Conservation (phyloP, 2,329 filamentous ascomycete genomes). For the Graphilbum sp. region DNA sequence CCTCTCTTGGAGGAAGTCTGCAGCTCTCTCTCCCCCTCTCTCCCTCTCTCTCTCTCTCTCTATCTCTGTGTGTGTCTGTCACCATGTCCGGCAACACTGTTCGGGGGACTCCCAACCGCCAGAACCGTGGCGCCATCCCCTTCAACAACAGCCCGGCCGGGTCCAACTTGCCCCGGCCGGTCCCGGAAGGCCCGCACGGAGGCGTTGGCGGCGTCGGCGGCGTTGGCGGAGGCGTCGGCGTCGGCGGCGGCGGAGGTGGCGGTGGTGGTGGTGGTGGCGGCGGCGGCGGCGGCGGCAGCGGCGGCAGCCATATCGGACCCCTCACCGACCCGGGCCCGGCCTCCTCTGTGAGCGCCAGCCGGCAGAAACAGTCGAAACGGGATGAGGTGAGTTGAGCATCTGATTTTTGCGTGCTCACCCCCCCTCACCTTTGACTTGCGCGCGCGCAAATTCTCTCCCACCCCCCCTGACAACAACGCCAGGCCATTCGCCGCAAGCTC, state of each 20-base stretch:
- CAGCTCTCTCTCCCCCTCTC: not conserved
- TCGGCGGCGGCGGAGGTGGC: not conserved
- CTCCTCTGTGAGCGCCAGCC: constrained; percentile 76
- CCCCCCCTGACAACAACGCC: constrained; percentile 5
- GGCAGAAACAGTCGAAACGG: constrained; percentile 90
- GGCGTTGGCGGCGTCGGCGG: too few relatives aligned
- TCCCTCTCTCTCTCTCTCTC: not conserved
- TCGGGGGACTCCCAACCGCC: constrained; percentile 52
- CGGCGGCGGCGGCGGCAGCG: not conserved
- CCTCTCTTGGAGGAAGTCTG: too few relatives aligned
- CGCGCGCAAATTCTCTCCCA: too few relatives aligned
- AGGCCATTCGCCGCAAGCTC: constrained; percentile 95
- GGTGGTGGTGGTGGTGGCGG: constrained; percentile 4
- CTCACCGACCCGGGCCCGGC: constrained; percentile 38
- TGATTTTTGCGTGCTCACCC: not conserved
- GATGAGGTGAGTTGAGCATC: constrained; percentile 76
- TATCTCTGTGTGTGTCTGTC: too few relatives aligned
- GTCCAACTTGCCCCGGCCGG: constrained; percentile 58
- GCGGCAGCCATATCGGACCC: constrained; percentile 18
- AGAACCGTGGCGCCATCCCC: constrained; percentile 41
- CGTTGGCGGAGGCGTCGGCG: constrained; percentile 10
- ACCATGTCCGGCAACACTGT: constrained; percentile 45
- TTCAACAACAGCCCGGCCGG: constrained; percentile 42
- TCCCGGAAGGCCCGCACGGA: constrained; percentile 37
- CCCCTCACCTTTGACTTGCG: not conserved